A percentile compares a stretch with the other conserved stretches of the same genome.
Conservation (phyloP, 1,284 basidiomycete species). For the Tausonia pullulans region DNA sequence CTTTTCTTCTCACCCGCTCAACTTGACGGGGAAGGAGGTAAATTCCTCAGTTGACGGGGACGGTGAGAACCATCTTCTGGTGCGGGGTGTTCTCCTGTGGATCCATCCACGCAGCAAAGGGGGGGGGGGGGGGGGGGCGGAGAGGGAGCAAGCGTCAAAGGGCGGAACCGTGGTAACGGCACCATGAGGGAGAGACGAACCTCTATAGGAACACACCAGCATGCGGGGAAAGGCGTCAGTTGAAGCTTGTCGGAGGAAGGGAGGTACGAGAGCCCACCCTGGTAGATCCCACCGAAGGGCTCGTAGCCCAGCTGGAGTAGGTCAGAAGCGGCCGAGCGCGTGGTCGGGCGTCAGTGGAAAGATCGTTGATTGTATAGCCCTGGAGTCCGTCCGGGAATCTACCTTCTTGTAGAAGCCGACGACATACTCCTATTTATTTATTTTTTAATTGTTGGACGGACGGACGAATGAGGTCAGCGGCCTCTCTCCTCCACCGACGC, state of each 20-base stretch:
- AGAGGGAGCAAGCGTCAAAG: background rate
- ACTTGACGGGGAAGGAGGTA: background rate
- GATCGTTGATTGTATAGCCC: background rate
- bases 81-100: conserved; percentile 13
- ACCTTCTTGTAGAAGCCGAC: conserved; percentile 15
- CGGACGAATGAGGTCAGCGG: background rate
- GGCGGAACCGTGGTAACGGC: background rate
- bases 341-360: background rate
- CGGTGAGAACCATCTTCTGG: conserved; percentile 14
- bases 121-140: background rate
- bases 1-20: too few species aligned
- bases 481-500: background rate
- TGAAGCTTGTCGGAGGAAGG: background rate
- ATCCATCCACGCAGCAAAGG: background rate
- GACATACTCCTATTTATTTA: conserved; percentile 12
- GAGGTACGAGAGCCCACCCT: background rate
- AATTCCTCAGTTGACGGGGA: background rate
- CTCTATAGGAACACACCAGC: background rate
- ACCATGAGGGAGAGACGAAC: background rate
- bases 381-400: background rate
- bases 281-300: background rate
- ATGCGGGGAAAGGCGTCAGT: too few species aligned
- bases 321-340: background rate
- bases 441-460: too few species aligned
- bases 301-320: conserved; percentile 1